Evolutionary conservation across 139 green algal genomes (phyloP), one percentile per base, ranked within the genome.

Genomic region (Diplosphaera chodatii): DNA sequence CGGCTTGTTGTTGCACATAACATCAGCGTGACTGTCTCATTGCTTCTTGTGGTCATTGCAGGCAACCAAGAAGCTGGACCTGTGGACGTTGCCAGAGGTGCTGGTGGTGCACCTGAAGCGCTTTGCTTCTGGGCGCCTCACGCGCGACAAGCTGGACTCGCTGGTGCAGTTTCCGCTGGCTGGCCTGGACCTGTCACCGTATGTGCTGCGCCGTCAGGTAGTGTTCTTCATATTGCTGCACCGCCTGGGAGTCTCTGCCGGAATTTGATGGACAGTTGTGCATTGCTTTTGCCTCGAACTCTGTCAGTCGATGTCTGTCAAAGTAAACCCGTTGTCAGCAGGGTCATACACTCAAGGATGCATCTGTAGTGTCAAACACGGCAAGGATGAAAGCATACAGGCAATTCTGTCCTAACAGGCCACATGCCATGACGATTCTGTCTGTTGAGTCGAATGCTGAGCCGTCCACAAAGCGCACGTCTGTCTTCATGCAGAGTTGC

Each of bases 71-170:
- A 96, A 97, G 79, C 84, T 98, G 62, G 89, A 97, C 77, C 77
- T 98, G 59, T 98, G 91, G 90, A 72, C 69, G 22, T 72, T 96
- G 71, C 94, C 94, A 0, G 87, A 97, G 67, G 84, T 98, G 67
- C 80, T 98, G 33, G 87, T 98, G 29, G 86, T 99, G 48, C 94
- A 98, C 82, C 78, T 99, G 28, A 98, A 99, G 81, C 86, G 94
- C 71, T 99, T 99, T 80, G 87, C 78, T 56, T 94, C 94, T 79
- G 87, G 83, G 8, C 75, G 88, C 21, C 78, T 79, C 59, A 77
- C 64, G 28, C 81, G 89, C 28, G 83, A 92, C 79, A 98, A 98
- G 86, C 80, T 98, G 13, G 89, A 96, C 80, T 94, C 89, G 0
- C 71, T 76, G 4, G 78, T 89, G 5, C 41, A 89, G 21, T 96